Conservation (phyloP, 805 yeast species). For the Metschnikowia colocasiae region DNA sequence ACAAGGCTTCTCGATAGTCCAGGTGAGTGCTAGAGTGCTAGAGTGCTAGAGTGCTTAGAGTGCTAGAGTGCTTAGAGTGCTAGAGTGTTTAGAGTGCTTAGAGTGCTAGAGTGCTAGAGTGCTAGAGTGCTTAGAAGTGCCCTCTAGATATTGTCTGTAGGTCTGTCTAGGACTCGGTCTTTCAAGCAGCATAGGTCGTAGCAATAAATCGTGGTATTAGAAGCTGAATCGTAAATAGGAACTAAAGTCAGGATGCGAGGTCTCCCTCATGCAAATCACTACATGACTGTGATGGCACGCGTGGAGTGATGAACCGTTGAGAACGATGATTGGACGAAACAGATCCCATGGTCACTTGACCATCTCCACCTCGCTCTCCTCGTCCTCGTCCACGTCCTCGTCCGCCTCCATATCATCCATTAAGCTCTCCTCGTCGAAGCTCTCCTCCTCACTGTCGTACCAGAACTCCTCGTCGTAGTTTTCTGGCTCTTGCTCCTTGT, state of each 20-base stretch:
- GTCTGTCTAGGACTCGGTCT: no score
- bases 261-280: neutral
- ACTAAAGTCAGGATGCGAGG: constrained; percentile 6
- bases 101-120: no score
- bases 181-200: no score
- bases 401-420: constrained; percentile 49
- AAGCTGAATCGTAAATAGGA: constrained; percentile 5
- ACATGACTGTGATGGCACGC: neutral
- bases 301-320: neutral
- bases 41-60: no score
- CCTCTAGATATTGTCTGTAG: no score
- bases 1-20: constrained; percentile 6
- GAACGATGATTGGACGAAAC: neutral
- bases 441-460: constrained; percentile 59
- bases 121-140: no score
- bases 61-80: no score
- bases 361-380: constrained; percentile 20
- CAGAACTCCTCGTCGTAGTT: constrained; percentile 79
- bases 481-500: constrained; percentile 46
- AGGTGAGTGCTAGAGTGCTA: no score
- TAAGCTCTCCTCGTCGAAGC: constrained; percentile 45
- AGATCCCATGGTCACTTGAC: constrained; percentile 7
- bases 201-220: constrained; percentile 5
- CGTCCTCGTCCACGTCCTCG: constrained; percentile 55
- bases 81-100: no score